These are phyloP conservation scores for Ogataea paradorogensis DNA, from an alignment of 805 yeast genomes.

Conservation along the genomic window DNA sequence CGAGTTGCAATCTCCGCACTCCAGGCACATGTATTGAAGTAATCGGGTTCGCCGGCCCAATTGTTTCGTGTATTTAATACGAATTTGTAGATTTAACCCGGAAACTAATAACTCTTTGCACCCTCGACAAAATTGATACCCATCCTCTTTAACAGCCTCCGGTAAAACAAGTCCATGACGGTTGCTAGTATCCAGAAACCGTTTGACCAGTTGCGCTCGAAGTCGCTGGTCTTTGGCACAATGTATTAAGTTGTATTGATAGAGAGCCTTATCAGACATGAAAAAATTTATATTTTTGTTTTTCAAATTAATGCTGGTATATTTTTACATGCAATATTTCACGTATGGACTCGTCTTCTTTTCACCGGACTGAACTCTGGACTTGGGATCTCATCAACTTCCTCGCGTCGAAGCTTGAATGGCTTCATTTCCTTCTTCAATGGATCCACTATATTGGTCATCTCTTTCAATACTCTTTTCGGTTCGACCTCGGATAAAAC, in stretches of 20 bases:
- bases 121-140: constrained; percentile 15
- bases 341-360: constrained; percentile 1
- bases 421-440: not conserved
- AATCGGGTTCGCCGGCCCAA: constrained; percentile 5
- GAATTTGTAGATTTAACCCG: constrained; percentile 18
- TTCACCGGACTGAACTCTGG: constrained; percentile 11
- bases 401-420: constrained; percentile 1
- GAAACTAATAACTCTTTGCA: constrained; percentile 22
- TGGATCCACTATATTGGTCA: constrained; percentile 1
- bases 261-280: constrained; percentile 11
- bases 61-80: constrained; percentile 10
- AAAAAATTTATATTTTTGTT: constrained; percentile 1
- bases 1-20: constrained; percentile 11
- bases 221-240: constrained; percentile 9
- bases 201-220: constrained; percentile 19
- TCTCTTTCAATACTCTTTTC: constrained; percentile 1
- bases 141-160: constrained; percentile 13
- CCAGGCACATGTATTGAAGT: constrained; percentile 23
- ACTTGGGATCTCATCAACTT: constrained; percentile 4
- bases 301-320: not conserved
- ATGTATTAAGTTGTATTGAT: constrained; percentile 23
- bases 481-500: not conserved
- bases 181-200: constrained; percentile 14
- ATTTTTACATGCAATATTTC: not conserved
- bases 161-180: constrained; percentile 18